Base-by-base conservation (phyloP, 2,329 filamentous ascomycete genomes). In the Chaetomiaceae sp. region DNA sequence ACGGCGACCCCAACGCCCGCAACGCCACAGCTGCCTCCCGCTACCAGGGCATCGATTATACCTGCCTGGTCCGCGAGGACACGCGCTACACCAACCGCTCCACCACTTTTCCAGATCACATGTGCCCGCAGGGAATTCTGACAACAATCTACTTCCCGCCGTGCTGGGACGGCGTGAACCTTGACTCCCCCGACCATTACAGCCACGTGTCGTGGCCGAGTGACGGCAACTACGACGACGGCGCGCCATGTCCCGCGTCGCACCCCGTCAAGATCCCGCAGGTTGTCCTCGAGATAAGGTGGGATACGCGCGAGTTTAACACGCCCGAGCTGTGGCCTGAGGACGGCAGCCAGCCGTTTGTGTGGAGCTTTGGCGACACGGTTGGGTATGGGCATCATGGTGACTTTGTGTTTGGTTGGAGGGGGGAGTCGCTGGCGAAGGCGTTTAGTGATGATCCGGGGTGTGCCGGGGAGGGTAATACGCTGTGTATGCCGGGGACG, bases 151-250 rank as follows among this genome's bases (percentile, higher is more conserved):
- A 71, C 47, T 75, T 73, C 61, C 67, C 65, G 9, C 59, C 67
- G 17, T 85, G 83, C 71, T 85, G 83, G 83, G 75, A 85, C 55
- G 82, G 82, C 22, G 68, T 71, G 37, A 75, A 82, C 57, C 60
- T 81, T n/a, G 80, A 84, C 63, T 72, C 73, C 6, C 39, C 69
- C 0, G 72, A 83, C 64, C 80, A 84, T 66, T 54, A 61, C 23
- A 60, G 54, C 20, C 63, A 65, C 45, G 69, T 74, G 29, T 62
- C 74, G 1, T 75, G 72, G 52, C 68, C 71, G 53, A 66, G 53
- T 47, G 66, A 27, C 33, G 71, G 68, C 1, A 66, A 69, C 20
- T 65, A 63, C 54, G 55, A 57, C 3, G 22, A 42, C 22, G 38
- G 38, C 22, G 38, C 12, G 38, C 38, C 38, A 8, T 62, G 60